These are phyloP conservation scores for Lasiodiplodia gonubiensis DNA, from an alignment of 2,329 filamentous ascomycete species.

Conservation along the genomic window DNA sequence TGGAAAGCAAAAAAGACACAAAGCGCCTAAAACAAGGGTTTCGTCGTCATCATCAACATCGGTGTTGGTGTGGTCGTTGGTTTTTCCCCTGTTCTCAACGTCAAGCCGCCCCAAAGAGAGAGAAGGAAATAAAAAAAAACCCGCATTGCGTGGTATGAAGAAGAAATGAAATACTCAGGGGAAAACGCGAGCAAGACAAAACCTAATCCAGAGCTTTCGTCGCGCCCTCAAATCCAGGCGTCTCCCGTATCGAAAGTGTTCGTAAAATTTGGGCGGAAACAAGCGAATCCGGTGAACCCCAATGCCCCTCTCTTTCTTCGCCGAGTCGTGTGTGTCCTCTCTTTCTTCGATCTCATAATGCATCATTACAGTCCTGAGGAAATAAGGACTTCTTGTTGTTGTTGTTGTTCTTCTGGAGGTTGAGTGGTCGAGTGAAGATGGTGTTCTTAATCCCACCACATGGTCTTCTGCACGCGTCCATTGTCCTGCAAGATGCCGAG, in stretches of 20 bases:
- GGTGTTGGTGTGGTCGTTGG: neutral
- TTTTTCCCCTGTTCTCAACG: neutral
- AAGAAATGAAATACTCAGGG: neutral
- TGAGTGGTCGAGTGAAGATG: too few species aligned
- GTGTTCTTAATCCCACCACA: conserved; percentile 43
- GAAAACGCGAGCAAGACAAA: neutral
- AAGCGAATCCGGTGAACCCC: neutral
- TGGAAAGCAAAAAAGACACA: neutral
- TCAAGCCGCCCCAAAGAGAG: neutral
- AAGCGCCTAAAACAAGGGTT: neutral
- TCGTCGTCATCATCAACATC: neutral
- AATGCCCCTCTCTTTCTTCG: neutral
- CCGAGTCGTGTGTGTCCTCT: neutral
- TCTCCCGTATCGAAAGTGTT: neutral
- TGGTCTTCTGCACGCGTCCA: conserved; percentile 39
- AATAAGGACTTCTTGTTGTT: neutral
- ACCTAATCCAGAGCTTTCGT: neutral
- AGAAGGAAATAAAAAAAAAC: neutral
- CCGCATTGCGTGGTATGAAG: neutral
- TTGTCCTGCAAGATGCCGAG: conserved; percentile 44
- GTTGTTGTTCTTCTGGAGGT: neutral
- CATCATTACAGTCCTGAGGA: neutral
- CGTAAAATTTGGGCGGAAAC: neutral
- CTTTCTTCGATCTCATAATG: neutral
- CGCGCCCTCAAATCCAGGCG: neutral